Evolutionary conservation across 2,329 filamentous ascomycete species (phyloP).

Genomic region (Lecanicillium sp.): DNA sequence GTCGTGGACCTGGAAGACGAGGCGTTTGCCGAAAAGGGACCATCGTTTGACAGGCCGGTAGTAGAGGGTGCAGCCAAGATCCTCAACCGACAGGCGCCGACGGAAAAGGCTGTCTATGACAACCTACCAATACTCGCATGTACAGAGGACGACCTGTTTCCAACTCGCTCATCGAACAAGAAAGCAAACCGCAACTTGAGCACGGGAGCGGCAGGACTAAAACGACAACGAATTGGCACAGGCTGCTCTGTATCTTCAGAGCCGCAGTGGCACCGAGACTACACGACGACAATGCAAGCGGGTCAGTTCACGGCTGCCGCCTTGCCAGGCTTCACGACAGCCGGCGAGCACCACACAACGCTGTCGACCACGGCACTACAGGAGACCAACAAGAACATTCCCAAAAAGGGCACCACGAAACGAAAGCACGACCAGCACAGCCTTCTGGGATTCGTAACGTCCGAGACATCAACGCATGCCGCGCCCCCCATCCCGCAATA

Average conservation of each 20-base stretch:
- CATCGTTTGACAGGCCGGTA: constrained; percentile 55
- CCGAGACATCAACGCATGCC: constrained; percentile 12
- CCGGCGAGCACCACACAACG: constrained; percentile 43
- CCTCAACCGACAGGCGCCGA: constrained; percentile 54
- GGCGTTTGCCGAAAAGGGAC: constrained; percentile 53
- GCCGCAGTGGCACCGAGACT: constrained; percentile 31
- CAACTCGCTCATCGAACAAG: constrained; percentile 25
- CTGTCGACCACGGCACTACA: constrained; percentile 18
- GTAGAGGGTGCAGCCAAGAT: constrained; percentile 65
- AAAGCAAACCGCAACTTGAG: constrained; percentile 12
- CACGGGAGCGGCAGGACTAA: constrained; percentile 13
- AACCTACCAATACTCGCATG: constrained; percentile 44
- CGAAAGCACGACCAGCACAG: constrained; percentile 32
- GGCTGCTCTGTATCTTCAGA: constrained; percentile 8
- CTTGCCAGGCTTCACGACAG: constrained; percentile 54
- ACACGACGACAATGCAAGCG: constrained; percentile 56
- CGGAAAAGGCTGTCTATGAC: constrained; percentile 45
- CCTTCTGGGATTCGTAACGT: constrained; percentile 32
- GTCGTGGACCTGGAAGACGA: constrained; percentile 41
- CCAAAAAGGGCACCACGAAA: constrained; percentile 21
- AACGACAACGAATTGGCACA: constrained; percentile 19
- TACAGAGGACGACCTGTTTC: constrained; percentile 61
- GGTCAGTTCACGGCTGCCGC: constrained; percentile 51
- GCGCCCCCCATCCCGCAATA: constrained; percentile 9
- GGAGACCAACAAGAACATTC: constrained; percentile 12